Evolutionary conservation across 2,329 filamentous ascomycete species (phyloP).

Genomic region (Penicillium rolfsii): DNA sequence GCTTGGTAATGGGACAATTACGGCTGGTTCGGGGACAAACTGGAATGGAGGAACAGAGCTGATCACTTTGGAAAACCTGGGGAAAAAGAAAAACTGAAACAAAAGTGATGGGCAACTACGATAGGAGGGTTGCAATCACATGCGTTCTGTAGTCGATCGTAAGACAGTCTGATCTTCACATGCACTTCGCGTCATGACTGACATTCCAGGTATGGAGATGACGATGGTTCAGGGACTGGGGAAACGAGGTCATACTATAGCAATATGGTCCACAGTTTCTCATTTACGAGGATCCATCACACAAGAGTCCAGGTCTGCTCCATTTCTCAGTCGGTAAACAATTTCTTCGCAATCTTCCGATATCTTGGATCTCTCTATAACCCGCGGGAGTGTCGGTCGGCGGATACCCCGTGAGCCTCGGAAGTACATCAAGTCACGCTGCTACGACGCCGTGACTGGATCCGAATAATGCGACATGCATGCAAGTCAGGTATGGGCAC

Average conservation of each 20-base stretch:
- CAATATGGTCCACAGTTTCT: neutral
- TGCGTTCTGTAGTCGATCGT: neutral
- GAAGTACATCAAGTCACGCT: neutral
- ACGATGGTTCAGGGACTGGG: neutral
- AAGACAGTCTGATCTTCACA: conserved; percentile 9
- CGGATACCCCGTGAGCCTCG: neutral
- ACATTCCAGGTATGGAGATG: neutral
- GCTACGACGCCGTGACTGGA: neutral
- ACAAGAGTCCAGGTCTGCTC: neutral
- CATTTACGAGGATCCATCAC: neutral
- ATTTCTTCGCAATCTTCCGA: neutral
- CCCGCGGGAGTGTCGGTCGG: conserved; percentile 1
- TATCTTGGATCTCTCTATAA: neutral
- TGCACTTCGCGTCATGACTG: conserved; percentile 2
- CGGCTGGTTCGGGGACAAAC: conserved; percentile 23
- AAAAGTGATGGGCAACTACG: neutral
- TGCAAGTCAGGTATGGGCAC: neutral
- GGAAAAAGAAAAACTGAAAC: conserved; percentile 2
- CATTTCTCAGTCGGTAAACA: neutral
- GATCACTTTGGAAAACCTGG: conserved; percentile 9
- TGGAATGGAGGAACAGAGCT: neutral
- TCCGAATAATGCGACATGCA: neutral
- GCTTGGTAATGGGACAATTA: conserved; percentile 22
- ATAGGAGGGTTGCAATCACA: conserved; percentile 1
- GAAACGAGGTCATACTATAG: neutral